Evolutionary conservation across 345 rosid genomes (phyloP), one percentile per base, ranked within the genome.

Genomic region (Citrus unshiu): DNA sequence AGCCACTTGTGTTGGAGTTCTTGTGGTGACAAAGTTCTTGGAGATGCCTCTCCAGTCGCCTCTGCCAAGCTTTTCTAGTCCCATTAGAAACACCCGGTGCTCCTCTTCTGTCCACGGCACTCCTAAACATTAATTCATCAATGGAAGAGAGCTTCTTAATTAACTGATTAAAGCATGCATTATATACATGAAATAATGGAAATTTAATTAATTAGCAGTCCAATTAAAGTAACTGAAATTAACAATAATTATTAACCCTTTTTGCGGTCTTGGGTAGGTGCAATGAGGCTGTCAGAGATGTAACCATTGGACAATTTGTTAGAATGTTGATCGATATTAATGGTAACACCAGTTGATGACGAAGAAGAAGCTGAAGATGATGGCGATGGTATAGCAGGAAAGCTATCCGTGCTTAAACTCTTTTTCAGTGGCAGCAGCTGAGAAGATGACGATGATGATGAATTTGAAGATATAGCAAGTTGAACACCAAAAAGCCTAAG

Each of bases 1-100:
- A 2, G 87, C 87, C 2, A 85, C 85, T 69, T 85, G 87, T 6
- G 87, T 77, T 60, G 87, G 85, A 65, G 83, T 85, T 74, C 85
- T 85, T 70, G 87, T 79, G 12, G 83, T 71, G 4, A 85, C 87
- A 51, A 82, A 85, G 25, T 74, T 75, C 51, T 67, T 80, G 21
- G 87, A 82, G 73, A 85, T 85, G 25, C 87, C 87, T 61, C 83
- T 77, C 87, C 85, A 85, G 13, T 85, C 85, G 24, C 87, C 87
- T 71, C 75, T 85, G n/a, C 87, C 87, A 0, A 85, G 81, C 79
- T 49, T 82, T 59, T 82, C 77, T 0, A 85, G 85, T 70, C 87
- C 87, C 13, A 74, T 7, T 30, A 79, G 72, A 56, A 85, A 85
- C 10, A 39, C 57, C 46, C 67, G 39, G 75, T 82, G 87, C 81